Conservation (phyloP, 2,329 filamentous ascomycete genomes). For the Sordariomycetes sp. region DNA sequence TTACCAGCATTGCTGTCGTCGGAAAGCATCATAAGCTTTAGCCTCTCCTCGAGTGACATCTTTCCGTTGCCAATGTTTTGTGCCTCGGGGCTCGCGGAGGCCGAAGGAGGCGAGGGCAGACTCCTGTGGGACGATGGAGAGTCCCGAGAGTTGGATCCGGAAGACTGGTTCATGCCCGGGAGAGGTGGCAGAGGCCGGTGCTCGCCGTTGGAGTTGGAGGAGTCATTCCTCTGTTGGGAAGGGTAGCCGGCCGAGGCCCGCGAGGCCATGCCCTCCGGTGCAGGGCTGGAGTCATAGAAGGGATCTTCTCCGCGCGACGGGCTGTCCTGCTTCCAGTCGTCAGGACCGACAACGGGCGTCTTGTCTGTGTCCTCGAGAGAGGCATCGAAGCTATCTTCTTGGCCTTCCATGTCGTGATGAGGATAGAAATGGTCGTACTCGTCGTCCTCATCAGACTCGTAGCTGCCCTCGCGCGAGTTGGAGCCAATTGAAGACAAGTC, state of each 20-base stretch:
- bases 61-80: slow-evolving; percentile 63
- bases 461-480: slow-evolving; percentile 86
- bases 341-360: slow-evolving; percentile 93
- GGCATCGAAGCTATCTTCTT: slow-evolving; percentile 88
- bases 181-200: slow-evolving; percentile 80
- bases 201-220: slow-evolving; percentile 67
- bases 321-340: slow-evolving; percentile 82
- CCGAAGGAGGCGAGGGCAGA: slow-evolving; percentile 64
- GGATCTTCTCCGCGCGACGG: slow-evolving; percentile 44
- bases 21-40: slow-evolving; percentile 82
- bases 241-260: slow-evolving; percentile 38
- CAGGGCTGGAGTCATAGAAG: slow-evolving; percentile 57
- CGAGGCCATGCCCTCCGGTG: slow-evolving; percentile 37
- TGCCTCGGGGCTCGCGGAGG: slow-evolving; percentile 65
- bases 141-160: slow-evolving; percentile 70
- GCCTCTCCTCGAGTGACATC: slow-evolving; percentile 76
- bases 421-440: slow-evolving; percentile 50
- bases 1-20: slow-evolving; percentile 39
- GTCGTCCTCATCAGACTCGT: slow-evolving; percentile 72
- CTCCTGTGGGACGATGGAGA: slow-evolving; percentile 47
- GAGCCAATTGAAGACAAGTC: slow-evolving; percentile 88
- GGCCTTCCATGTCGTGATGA: slow-evolving; percentile 26
- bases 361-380: slow-evolving; percentile 94
- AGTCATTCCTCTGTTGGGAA: slow-evolving; percentile 55
- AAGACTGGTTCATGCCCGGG: slow-evolving; percentile 56